Evolutionary conservation across 441 rosid species (phyloP), one percentile per base, ranked within the genome.

Genomic region (Mallotus repandus): DNA sequence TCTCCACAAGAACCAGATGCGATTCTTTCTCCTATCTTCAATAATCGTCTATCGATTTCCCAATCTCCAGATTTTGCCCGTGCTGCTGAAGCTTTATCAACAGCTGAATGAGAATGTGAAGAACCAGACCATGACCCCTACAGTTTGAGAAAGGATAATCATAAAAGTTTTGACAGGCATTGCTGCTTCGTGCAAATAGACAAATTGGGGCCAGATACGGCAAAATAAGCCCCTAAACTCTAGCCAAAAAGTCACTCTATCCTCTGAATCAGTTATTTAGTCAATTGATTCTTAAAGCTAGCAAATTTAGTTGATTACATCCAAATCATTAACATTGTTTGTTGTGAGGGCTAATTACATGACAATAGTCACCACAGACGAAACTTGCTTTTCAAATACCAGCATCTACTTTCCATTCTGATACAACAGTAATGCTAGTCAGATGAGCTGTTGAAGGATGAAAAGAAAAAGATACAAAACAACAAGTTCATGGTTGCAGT

Each of bases 1-100:
- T 91, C 94, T 72, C 94, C 97, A 83, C 89, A 86, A 64, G 91
- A 88, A 57, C 94, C 94, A 81, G 86, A 85, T 32, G 85, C 91
- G 80, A 91, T 86, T 84, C 80, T 85, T 74, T 86, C 92, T 78
- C 89, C 92, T 53, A 81, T 82, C 80, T 85, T 86, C 76, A 91
- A 76, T 68, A 89, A 74, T 78, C 82, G 78, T 72, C 85, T 80
- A 72, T 91, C 90, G 64, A 91, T 82, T 80, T 91, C 97, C 86
- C 86, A 80, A 58, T 82, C 86, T 70, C 80, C 83, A 73, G 81
- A 65, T 72, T 77, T 80, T 70, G 67, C 72, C 56, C 45, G 79
- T 43, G 80, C 68, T 48, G 79, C 74, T 72, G 72, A 49, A 74
- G 75, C 80, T 72, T 78, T 83, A 66, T 77, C 87, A 58, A 66